phyloP scores from a whole-genome alignment of 2,329 filamentous ascomycete species.

The Pseudocercospora ulei region DNA sequence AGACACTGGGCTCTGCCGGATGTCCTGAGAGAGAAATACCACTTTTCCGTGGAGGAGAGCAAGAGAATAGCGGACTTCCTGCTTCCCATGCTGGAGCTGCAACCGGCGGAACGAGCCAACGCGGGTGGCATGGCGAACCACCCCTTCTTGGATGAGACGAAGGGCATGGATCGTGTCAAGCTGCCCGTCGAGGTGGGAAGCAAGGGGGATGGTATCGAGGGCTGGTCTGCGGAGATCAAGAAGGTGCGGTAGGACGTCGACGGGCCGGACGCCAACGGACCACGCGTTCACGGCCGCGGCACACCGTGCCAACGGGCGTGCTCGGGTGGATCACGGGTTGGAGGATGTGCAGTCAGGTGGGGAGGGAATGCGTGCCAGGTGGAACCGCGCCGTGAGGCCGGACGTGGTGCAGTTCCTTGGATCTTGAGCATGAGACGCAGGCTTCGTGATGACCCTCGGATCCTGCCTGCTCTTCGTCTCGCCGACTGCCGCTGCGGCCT shows the following conservation, averaged over 20 bases:
- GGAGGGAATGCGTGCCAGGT: too few relatives aligned
- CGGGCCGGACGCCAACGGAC: not conserved
- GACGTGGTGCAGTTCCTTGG: too few relatives aligned
- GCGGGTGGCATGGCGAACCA: slow-evolving; percentile 91
- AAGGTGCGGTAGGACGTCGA: slow-evolving; percentile 56
- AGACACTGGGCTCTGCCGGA: slow-evolving; percentile 93
- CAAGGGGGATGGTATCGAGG: slow-evolving; percentile 83
- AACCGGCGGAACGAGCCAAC: slow-evolving; percentile 82
- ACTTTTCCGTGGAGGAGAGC: slow-evolving; percentile 75
- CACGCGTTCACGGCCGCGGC: not conserved
- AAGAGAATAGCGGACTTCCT: slow-evolving; percentile 74
- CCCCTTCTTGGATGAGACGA: slow-evolving; percentile 69
- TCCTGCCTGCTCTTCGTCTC: too few relatives aligned
- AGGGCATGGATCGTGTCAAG: slow-evolving; percentile 73
- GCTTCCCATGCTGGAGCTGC: slow-evolving; percentile 78
- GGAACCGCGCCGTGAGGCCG: too few relatives aligned
- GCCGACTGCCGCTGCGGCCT: too few relatives aligned
- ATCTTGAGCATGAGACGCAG: too few relatives aligned
- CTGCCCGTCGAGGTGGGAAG: slow-evolving; percentile 70
- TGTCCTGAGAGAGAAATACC: slow-evolving; percentile 91
- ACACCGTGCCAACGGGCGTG: too few relatives aligned
- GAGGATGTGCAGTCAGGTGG: too few relatives aligned
- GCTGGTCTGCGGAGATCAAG: slow-evolving; percentile 75
- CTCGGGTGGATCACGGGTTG: not conserved
- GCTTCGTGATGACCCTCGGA: slow-evolving; percentile 3